A percentile compares a stretch with the other conserved stretches of the same genome.
Conservation (phyloP, 306 rosid genomes). For the Casuarina equisetifolia region DNA sequence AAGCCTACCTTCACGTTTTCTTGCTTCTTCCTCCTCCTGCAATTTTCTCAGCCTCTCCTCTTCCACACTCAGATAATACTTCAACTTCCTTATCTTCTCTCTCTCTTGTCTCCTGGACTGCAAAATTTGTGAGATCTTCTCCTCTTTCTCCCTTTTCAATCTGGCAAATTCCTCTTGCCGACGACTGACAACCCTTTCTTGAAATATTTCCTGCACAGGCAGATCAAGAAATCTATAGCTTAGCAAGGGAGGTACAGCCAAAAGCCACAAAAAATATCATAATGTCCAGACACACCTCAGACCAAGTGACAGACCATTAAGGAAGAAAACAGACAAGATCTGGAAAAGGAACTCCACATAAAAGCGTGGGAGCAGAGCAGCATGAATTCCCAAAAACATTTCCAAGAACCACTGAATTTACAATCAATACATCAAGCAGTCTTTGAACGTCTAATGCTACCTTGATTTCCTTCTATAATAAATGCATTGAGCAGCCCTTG, state of each 20-base stretch:
- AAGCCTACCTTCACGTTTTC: constrained; percentile 67
- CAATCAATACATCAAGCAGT: not conserved
- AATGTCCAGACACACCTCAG: not conserved
- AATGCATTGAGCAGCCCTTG: not conserved
- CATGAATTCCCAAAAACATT: not conserved
- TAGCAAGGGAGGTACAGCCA: not conserved
- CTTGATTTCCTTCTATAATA: not conserved
- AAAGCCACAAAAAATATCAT: not conserved
- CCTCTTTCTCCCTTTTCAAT: constrained; percentile 69
- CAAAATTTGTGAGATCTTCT: constrained; percentile 57
- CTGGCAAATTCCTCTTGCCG: constrained; percentile 72
- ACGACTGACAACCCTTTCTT: constrained; percentile 56
- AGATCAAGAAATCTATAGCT: not conserved
- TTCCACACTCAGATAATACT: constrained; percentile 65
- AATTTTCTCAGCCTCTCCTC: constrained; percentile 72
- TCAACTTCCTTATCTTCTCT: constrained; percentile 70
- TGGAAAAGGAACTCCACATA: not conserved
- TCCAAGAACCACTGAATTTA: not conserved
- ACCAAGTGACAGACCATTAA: not conserved
- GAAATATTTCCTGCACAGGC: constrained; percentile 53
- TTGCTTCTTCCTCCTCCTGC: constrained; percentile 82
- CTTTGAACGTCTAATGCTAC: not conserved
- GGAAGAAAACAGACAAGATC: not conserved
- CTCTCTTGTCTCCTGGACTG: constrained; percentile 69
- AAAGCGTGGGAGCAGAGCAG: not conserved